phyloP scores from a whole-genome alignment of 2,329 filamentous ascomycete genomes.

The Apiospora saccharicola region DNA sequence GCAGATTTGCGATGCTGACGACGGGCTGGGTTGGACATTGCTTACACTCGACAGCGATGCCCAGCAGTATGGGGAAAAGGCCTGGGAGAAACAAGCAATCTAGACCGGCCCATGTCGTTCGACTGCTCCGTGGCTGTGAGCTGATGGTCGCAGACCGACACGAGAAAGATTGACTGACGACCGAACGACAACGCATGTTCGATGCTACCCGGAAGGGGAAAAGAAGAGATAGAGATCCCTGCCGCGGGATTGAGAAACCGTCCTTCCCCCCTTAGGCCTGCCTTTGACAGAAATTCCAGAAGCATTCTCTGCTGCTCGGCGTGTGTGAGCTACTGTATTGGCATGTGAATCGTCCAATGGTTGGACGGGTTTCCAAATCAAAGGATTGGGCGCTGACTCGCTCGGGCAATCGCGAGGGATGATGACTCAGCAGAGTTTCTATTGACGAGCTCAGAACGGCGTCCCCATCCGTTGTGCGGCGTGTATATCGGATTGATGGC shows the following conservation, averaged over 20 bases:
- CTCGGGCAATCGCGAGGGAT: neutral
- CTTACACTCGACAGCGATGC: neutral
- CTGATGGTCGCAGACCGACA: conserved; percentile 9
- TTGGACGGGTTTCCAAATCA: neutral
- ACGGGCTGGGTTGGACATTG: neutral
- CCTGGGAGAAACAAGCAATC: conserved; percentile 2
- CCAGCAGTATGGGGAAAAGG: conserved; percentile 3
- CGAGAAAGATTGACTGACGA: conserved; percentile 6
- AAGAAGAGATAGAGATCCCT: neutral
- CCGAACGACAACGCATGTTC: conserved; percentile 21
- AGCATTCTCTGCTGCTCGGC: conserved; percentile 8
- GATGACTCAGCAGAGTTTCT: conserved; percentile 20
- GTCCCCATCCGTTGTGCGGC: neutral
- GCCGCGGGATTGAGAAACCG: neutral
- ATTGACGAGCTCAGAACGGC: neutral
- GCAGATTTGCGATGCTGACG: neutral
- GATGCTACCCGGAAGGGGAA: neutral
- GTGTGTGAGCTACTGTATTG: neutral
- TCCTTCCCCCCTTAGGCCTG: neutral
- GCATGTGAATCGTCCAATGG: conserved; percentile 20
- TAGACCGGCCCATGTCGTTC: conserved; percentile 18
- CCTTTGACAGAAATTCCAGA: conserved; percentile 18
- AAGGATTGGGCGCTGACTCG: conserved; percentile 10
- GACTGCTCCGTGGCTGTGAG: neutral
- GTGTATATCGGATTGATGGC: neutral